phyloP scores from a whole-genome alignment of 108 stramenopile genomes.

The Cylindrotheca closterium region DNA sequence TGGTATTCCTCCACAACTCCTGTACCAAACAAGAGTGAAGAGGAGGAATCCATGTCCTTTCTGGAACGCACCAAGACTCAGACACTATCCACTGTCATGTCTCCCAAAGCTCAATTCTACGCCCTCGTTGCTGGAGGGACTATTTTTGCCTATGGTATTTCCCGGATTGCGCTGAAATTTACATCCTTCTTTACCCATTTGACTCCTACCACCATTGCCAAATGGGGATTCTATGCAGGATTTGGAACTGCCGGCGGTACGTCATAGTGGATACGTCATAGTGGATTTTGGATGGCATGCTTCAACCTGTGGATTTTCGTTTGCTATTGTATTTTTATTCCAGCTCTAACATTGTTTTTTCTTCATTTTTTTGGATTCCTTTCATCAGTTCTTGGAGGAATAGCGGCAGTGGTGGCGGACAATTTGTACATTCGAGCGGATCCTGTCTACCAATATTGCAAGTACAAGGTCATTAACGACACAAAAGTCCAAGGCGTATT shows the following conservation, averaged over 20 bases:
- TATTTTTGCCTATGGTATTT: conserved; percentile 21
- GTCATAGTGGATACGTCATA: conserved; percentile 1
- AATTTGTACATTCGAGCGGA: conserved; percentile 42
- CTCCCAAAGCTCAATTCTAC: conserved; percentile 37
- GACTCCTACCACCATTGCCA: conserved; percentile 30
- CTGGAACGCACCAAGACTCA: conserved; percentile 10
- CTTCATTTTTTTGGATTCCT: background rate
- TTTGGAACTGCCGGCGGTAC: conserved; percentile 30
- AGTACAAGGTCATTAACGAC: conserved; percentile 26
- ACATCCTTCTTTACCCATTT: conserved; percentile 41
- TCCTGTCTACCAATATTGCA: conserved; percentile 37
- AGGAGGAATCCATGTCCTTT: background rate
- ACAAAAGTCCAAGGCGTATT: conserved; percentile 9
- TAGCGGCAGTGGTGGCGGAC: conserved; percentile 14
- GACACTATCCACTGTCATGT: conserved; percentile 10
- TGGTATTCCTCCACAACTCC: too few relatives aligned
- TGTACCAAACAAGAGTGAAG: too few relatives aligned
- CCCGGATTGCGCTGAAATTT: conserved; percentile 20
- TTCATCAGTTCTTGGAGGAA: conserved; percentile 21
- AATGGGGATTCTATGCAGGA: conserved; percentile 42
- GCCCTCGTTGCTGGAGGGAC: conserved; percentile 33
- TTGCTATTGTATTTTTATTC: background rate
- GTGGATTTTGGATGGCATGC: too few relatives aligned
- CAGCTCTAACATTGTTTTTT: too few relatives aligned
- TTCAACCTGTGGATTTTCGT: too few relatives aligned